Percentiles rank a stretch among this genome's conserved stretches.
These are phyloP conservation scores for Cephaloascus fragrans DNA, from an alignment of 805 yeast genomes.

Conservation along the genomic window DNA sequence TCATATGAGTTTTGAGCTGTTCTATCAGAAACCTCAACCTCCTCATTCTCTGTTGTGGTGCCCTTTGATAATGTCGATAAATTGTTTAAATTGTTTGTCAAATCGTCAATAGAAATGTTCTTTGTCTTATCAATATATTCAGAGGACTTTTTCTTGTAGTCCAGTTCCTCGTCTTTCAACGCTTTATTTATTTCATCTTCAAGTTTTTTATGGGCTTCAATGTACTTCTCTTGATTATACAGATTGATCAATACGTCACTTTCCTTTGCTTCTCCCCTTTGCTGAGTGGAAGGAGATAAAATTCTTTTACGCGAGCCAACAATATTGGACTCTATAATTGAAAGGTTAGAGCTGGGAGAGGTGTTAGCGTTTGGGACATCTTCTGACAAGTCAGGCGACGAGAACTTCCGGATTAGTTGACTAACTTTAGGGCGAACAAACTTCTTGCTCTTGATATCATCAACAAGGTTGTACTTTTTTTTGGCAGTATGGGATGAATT, in stretches of 20 bases:
- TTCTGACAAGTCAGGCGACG: neutral
- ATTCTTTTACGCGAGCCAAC: neutral
- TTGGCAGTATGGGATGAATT: no score
- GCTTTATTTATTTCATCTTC: neutral
- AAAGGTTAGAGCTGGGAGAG: neutral
- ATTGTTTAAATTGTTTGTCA: no score
- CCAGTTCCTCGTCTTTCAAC: constrained; percentile 1
- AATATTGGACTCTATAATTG: neutral
- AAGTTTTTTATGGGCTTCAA: neutral
- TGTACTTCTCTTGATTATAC: neutral
- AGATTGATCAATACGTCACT: neutral
- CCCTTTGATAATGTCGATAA: no score
- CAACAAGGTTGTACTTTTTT: neutral
- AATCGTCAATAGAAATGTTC: no score
- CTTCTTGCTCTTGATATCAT: neutral
- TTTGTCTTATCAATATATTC: no score
- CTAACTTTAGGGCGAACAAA: neutral
- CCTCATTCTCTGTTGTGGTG: no score
- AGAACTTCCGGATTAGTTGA: neutral
- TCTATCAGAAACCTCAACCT: no score
- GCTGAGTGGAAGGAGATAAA: neutral
- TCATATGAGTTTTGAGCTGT: no score
- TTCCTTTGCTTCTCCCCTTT: neutral
- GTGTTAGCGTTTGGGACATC: neutral
- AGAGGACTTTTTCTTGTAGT: no score